These are phyloP conservation scores for Thielaviopsis populi DNA, from an alignment of 2,329 filamentous ascomycete genomes.

Conservation along the genomic window DNA sequence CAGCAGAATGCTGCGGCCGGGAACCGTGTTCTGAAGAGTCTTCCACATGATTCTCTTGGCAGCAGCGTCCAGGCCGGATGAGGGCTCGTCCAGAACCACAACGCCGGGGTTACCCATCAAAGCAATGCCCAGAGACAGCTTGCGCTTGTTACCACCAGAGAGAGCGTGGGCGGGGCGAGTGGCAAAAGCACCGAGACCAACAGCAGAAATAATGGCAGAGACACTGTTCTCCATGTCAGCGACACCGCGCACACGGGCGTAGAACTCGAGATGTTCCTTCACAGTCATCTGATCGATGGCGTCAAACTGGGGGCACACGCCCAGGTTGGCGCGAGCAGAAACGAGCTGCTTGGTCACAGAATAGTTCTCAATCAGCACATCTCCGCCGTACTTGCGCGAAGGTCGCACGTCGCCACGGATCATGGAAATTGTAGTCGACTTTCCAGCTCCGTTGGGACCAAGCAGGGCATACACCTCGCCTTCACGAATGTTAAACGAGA, in stretches of 20 bases:
- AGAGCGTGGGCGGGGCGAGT: constrained; percentile 63
- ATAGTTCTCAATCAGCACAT: constrained; percentile 64
- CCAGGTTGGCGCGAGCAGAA: constrained; percentile 58
- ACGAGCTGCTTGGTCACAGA: constrained; percentile 60
- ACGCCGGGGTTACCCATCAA: constrained; percentile 85
- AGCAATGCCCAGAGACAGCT: constrained; percentile 75
- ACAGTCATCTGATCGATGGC: constrained; percentile 88
- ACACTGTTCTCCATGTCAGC: constrained; percentile 64
- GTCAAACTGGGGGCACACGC: constrained; percentile 82
- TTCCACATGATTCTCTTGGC: constrained; percentile 90
- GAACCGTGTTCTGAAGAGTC: constrained; percentile 57
- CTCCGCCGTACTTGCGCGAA: constrained; percentile 54
- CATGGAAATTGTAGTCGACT: constrained; percentile 76
- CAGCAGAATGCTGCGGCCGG: constrained; percentile 67
- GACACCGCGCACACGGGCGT: constrained; percentile 71
- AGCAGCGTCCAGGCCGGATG: constrained; percentile 75
- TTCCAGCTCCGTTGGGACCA: constrained; percentile 83
- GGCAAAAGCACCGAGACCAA: constrained; percentile 57
- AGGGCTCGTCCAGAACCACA: constrained; percentile 77
- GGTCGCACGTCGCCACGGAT: constrained; percentile 80
- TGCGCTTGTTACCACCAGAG: constrained; percentile 87
- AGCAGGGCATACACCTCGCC: constrained; percentile 80
- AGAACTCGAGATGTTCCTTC: constrained; percentile 72
- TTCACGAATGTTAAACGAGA: constrained; percentile 65
- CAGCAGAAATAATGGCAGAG: constrained; percentile 58